phyloP scores from a whole-genome alignment of 2,329 filamentous ascomycete genomes.

The Plectosphaerella plurivora region DNA sequence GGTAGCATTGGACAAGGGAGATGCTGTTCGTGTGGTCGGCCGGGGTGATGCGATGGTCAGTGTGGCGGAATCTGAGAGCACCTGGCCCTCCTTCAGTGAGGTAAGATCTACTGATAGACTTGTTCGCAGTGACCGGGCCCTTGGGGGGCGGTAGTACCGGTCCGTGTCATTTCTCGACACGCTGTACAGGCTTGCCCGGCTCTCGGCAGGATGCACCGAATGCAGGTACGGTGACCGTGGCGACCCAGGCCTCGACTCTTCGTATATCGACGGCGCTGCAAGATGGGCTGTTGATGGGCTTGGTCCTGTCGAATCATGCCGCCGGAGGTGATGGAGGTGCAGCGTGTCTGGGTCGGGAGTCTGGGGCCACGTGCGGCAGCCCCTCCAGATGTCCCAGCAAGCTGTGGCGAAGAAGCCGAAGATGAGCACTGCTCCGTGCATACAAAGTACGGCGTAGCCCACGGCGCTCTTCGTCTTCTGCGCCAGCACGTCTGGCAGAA shows the following conservation, averaged over 20 bases:
- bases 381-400: conserved; percentile 18
- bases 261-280: not conserved
- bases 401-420: conserved; percentile 68
- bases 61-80: not conserved
- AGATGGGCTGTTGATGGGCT: conserved; percentile 6
- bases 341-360: conserved; percentile 11
- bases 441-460: conserved; percentile 61
- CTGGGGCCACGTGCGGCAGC: conserved; percentile 2
- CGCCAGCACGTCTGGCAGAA: conserved; percentile 58
- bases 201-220: conserved; percentile 4
- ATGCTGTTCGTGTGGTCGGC: not conserved
- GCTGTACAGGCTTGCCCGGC: conserved; percentile 4
- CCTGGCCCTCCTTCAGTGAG: not conserved
- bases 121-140: conserved; percentile 5
- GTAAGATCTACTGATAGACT: not conserved
- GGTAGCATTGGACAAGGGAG: not conserved
- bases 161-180: conserved; percentile 1
- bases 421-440: conserved; percentile 62
- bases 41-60: not conserved
- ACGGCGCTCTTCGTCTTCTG: conserved; percentile 61
- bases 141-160: conserved; percentile 8
- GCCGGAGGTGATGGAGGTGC: conserved; percentile 20
- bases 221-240: conserved; percentile 3
- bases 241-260: not conserved
- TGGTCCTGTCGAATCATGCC: conserved; percentile 11